A percentile compares a stretch with the other conserved stretches of the same genome.
Conservation (phyloP, 2,329 filamentous ascomycete genomes). For the Westerdykella sp. region DNA sequence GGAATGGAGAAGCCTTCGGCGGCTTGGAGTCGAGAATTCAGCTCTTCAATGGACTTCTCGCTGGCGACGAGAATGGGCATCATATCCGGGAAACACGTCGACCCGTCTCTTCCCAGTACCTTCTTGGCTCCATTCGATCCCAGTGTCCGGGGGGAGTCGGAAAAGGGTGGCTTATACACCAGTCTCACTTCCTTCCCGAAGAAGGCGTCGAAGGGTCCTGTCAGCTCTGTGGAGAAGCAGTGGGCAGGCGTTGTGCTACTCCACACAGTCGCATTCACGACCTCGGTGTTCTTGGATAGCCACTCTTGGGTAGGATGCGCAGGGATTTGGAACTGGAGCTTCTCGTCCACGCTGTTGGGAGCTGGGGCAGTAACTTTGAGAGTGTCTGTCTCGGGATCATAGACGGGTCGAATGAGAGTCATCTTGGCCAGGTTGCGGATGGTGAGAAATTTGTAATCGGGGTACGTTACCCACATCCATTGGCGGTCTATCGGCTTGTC, state of each 20-base stretch:
- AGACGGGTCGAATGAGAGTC: conserved; percentile 55
- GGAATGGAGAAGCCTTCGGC: conserved; percentile 51
- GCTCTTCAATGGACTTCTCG: conserved; percentile 51
- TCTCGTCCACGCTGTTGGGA: conserved; percentile 29
- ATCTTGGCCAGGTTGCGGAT: conserved; percentile 56
- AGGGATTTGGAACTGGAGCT: conserved; percentile 45
- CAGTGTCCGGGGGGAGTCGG: conserved; percentile 45
- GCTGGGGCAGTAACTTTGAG: conserved; percentile 47
- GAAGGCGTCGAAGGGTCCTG: conserved; percentile 50
- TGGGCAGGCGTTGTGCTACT: conserved; percentile 52
- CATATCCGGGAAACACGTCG: conserved; percentile 55
- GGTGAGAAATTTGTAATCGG: conserved; percentile 53
- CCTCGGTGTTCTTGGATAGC: conserved; percentile 49
- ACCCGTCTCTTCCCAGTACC: conserved; percentile 49
- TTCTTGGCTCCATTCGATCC: conserved; percentile 51
- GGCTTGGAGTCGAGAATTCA: conserved; percentile 49
- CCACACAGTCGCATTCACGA: conserved; percentile 53
- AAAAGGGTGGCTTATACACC: conserved; percentile 54
- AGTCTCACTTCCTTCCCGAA: conserved; percentile 51
- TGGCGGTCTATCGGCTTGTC: conserved; percentile 45
- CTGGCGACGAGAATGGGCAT: conserved; percentile 53
- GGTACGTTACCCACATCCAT: conserved; percentile 59
- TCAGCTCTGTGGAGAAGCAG: conserved; percentile 48
- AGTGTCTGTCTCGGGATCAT: conserved; percentile 41
- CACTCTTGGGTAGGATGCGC: conserved; percentile 50